Evolutionary conservation across 495 filamentous ascomycete species (phyloP).

Genomic region (Penicillium crystallinum): DNA sequence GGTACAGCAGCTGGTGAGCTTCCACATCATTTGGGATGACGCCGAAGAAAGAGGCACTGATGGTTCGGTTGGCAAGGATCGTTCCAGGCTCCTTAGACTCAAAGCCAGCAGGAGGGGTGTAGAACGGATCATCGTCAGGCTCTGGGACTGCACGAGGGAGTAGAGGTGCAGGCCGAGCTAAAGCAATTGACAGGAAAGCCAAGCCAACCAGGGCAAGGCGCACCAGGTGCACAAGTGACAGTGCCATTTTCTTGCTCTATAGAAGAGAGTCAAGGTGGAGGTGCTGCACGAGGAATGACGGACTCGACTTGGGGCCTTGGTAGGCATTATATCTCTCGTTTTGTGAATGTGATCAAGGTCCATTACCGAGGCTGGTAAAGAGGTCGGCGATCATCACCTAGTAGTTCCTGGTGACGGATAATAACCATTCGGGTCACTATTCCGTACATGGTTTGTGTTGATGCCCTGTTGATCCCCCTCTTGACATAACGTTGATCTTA

Average conservation of each 20-base stretch:
- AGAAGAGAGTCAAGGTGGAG: neutral
- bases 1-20: constrained; percentile 26
- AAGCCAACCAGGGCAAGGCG: constrained; percentile 16
- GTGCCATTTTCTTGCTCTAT: constrained; percentile 1
- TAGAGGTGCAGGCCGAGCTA: constrained; percentile 10
- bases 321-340: neutral
- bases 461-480: neutral
- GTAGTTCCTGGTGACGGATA: neutral
- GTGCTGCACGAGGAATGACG: neutral
- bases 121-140: constrained; percentile 30
- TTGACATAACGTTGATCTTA: neutral
- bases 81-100: constrained; percentile 22
- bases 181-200: constrained; percentile 12
- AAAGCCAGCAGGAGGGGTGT: constrained; percentile 28
- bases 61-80: constrained; percentile 22
- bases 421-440: neutral
- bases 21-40: constrained; percentile 26
- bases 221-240: constrained; percentile 6
- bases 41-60: constrained; percentile 27
- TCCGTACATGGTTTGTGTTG: neutral
- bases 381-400: neutral
- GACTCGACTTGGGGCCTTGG: neutral
- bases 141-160: constrained; percentile 6
- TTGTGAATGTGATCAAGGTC: constrained; percentile 3
- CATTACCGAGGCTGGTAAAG: constrained; percentile 1